These are phyloP conservation scores for Phytophthora sp. DNA, from an alignment of 352 stramenopile genomes.

Conservation along the genomic window DNA sequence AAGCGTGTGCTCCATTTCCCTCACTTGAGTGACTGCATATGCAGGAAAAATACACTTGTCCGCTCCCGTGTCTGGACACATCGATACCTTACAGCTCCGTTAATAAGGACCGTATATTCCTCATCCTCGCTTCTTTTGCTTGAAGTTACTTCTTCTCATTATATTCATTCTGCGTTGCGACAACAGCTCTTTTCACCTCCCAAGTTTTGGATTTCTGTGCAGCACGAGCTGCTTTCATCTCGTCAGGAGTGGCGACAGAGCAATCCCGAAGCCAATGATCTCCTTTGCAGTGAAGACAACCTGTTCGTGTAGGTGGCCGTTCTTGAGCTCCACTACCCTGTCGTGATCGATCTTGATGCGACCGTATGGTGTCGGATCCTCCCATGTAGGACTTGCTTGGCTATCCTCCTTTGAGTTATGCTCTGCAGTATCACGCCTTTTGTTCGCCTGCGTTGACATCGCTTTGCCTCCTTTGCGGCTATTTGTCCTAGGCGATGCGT, in stretches of 20 bases:
- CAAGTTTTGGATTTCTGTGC: too few relatives aligned
- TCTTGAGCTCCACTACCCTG: too few relatives aligned
- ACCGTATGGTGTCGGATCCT: too few relatives aligned
- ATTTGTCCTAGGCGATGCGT: not conserved
- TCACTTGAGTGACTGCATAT: not conserved
- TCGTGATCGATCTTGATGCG: too few relatives aligned
- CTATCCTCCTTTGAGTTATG: too few relatives aligned
- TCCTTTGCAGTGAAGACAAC: not conserved
- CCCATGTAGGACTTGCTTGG: too few relatives aligned
- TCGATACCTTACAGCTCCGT: conserved; percentile 10
- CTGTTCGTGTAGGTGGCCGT: not conserved
- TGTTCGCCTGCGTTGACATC: too few relatives aligned
- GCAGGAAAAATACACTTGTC: not conserved
- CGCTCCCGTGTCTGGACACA: conserved; percentile 14
- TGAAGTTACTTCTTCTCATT: too few relatives aligned
- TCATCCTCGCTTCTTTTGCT: not conserved
- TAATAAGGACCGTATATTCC: conserved; percentile 3
- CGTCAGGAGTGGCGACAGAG: not conserved
- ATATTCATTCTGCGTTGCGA: too few relatives aligned
- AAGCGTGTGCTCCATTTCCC: too few relatives aligned
- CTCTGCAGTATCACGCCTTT: too few relatives aligned
- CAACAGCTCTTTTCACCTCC: too few relatives aligned
- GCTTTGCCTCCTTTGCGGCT: not conserved
- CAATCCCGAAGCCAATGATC: not conserved
- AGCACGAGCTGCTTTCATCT: not conserved